Evolutionary conservation across 225 moss, liverwort and hornwort species (phyloP).

Genomic region (Bryum argenteum): DNA sequence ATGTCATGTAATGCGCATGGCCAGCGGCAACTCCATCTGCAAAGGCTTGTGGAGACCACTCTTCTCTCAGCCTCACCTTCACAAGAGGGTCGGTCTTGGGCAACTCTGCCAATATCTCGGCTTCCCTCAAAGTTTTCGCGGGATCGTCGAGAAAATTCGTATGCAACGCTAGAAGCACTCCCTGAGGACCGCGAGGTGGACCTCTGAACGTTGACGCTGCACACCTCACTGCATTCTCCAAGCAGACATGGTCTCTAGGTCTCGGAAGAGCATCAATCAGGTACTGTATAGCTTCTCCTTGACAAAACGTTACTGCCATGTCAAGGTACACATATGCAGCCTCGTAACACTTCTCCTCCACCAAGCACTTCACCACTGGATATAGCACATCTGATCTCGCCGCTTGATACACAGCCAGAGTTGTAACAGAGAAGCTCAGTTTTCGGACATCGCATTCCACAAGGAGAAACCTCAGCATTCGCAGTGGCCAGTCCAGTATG

Average conservation of each 20-base stretch:
- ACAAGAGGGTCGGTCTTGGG: slow-evolving; percentile 50
- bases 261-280: slow-evolving; percentile 52
- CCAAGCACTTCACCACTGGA: slow-evolving; percentile 60
- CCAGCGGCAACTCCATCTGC: slow-evolving; percentile 50
- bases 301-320: slow-evolving; percentile 65
- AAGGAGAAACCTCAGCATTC: slow-evolving; percentile 61
- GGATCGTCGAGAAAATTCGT: slow-evolving; percentile 56
- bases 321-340: slow-evolving; percentile 59
- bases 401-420: slow-evolving; percentile 64
- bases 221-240: slow-evolving; percentile 57
- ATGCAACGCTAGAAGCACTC: slow-evolving; percentile 56
- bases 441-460: slow-evolving; percentile 53
- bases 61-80: slow-evolving; percentile 48
- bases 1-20: slow-evolving; percentile 53
- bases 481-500: slow-evolving; percentile 54
- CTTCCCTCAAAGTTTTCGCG: slow-evolving; percentile 48
- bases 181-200: slow-evolving; percentile 57
- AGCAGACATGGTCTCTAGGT: slow-evolving; percentile 49
- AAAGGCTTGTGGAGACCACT: slow-evolving; percentile 63
- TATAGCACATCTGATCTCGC: slow-evolving; percentile 58
- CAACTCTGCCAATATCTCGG: slow-evolving; percentile 45
- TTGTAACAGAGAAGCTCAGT: slow-evolving; percentile 52
- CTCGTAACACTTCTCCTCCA: slow-evolving; percentile 59
- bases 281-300: slow-evolving; percentile 59
- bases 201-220: slow-evolving; percentile 60